A percentile compares a stretch with the other conserved stretches of the same genome.
These are phyloP conservation scores for Fusarium foetens DNA, from an alignment of 2,329 filamentous ascomycete species.

Conservation along the genomic window DNA sequence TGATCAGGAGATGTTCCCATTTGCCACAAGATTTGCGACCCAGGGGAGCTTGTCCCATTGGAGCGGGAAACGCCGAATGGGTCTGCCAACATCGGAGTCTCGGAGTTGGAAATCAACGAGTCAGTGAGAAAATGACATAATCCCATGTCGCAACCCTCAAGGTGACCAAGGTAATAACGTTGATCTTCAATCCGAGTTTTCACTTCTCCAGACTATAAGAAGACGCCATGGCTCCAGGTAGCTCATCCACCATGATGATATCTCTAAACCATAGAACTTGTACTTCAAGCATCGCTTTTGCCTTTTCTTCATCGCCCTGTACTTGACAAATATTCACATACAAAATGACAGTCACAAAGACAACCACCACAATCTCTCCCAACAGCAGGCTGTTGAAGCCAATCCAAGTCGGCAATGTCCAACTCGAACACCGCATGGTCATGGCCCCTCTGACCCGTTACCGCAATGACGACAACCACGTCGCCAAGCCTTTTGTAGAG, in stretches of 20 bases:
- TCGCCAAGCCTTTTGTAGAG: slow-evolving; percentile 43
- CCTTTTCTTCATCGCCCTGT: background rate
- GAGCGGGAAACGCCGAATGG: background rate
- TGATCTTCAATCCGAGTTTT: slow-evolving; percentile 2
- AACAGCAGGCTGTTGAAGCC: slow-evolving; percentile 41
- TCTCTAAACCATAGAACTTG: background rate
- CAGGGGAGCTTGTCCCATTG: background rate
- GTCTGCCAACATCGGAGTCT: background rate
- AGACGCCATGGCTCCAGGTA: background rate
- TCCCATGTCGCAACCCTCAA: background rate
- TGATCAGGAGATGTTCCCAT: slow-evolving; percentile 2
- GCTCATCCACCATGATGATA: background rate
- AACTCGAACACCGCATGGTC: slow-evolving; percentile 40
- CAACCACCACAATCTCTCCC: background rate
- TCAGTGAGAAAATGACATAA: slow-evolving; percentile 7
- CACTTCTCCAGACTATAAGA: background rate
- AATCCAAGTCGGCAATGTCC: slow-evolving; percentile 33
- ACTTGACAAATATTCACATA: background rate
- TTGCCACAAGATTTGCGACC: background rate
- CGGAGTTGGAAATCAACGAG: slow-evolving; percentile 17
- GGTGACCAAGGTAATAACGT: background rate
- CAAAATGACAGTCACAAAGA: slow-evolving; percentile 25
- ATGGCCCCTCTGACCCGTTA: slow-evolving; percentile 56
- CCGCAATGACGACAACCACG: slow-evolving; percentile 56
- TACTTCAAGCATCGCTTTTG: background rate